Base-by-base conservation (phyloP, 202 grass and related monocot genomes). In the Musa balbisiana region DNA sequence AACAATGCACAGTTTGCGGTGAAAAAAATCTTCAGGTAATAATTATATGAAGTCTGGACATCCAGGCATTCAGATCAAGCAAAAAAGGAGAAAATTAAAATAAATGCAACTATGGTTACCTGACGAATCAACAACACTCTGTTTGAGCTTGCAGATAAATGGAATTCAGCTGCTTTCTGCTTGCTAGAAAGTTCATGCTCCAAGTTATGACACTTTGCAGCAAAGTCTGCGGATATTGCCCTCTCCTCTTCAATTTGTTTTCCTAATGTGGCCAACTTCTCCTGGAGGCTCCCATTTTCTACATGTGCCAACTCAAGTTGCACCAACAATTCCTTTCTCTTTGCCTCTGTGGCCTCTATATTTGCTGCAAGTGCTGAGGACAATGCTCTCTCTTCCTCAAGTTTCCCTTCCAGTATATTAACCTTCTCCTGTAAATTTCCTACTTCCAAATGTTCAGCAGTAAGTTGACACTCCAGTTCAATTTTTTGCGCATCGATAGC, bases 61-160 rank as follows among this genome's bases (percentile, higher is more conserved):
- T 51, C 5, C 1, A 20, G n/a, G 26, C 11, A n/a, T 43, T 69
- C 43, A 69, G 8, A 20, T 76, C 55, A 51, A 76, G 43, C 1
- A 76, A 33, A 9, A n/a, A 52, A 12, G 13, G 29, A 52, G 25
- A 16, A 64, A 65, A 53, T n/a, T 63, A 11, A 52, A 51, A 76
- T 22, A 25, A 2, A 52, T 53, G 11, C 43, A 64, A 24, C 33
- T 64, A 2, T 25, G 10, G 0, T 83, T 83, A 95, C 96, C 87
- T 92, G 90, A 82, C 64, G 88, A 21, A 81, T 63, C 79, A 89
- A 74, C 52, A 91, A 71, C 52, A 87, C 73, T 79, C 77, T 74
- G 69, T 78, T 74, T 43, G 84, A 71, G 43, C 10, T 60, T 73
- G 66, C 23, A 80, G 76, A 52, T 63, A 80, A 83, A 64, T 79